Percentiles rank a stretch among this genome's conserved stretches.
phyloP scores from a whole-genome alignment of 441 rosid species.

The Aleurites moluccanus region DNA sequence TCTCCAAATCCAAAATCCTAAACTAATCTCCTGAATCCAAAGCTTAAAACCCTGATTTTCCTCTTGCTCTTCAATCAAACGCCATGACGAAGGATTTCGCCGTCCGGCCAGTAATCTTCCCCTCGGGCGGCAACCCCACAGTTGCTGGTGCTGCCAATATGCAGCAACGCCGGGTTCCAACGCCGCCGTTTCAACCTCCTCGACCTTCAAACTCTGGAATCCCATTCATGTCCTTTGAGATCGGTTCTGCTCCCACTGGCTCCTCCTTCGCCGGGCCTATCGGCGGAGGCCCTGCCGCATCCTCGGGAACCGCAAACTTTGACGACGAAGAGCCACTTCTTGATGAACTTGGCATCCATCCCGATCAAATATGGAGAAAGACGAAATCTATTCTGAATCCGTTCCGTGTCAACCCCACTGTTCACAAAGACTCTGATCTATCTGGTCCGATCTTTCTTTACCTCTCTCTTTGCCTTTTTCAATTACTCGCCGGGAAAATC shows the following conservation, averaged over 20 bases:
- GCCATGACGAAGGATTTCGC: slow-evolving; percentile 72
- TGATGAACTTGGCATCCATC: slow-evolving; percentile 96
- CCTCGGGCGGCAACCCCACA: slow-evolving; percentile 56
- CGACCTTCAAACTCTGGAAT: slow-evolving; percentile 62
- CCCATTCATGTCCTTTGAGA: slow-evolving; percentile 91
- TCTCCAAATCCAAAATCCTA: neutral
- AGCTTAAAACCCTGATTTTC: neutral
- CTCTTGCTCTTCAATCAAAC: neutral
- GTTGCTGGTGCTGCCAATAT: slow-evolving; percentile 35
- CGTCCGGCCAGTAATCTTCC: slow-evolving; percentile 86
- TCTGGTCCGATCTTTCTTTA: slow-evolving; percentile 86
- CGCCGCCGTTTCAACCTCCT: slow-evolving; percentile 75
- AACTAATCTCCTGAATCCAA: neutral
- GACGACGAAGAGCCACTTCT: slow-evolving; percentile 92
- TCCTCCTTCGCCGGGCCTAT: slow-evolving; percentile 38
- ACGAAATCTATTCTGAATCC: slow-evolving; percentile 80
- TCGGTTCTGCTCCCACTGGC: slow-evolving; percentile 66
- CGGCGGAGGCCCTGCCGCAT: slow-evolving; percentile 48
- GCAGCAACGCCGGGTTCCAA: slow-evolving; percentile 72
- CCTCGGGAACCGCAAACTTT: slow-evolving; percentile 39
- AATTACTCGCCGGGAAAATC: slow-evolving; percentile 83
- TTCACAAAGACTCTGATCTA: slow-evolving; percentile 80
- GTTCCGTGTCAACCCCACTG: slow-evolving; percentile 59
- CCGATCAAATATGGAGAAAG: slow-evolving; percentile 91
- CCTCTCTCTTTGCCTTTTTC: slow-evolving; percentile 76